A percentile compares a stretch with the other conserved stretches of the same genome.
These are phyloP conservation scores for Neofusicoccum kwambonambiense DNA, from an alignment of 2,329 filamentous ascomycete genomes.

Conservation along the genomic window DNA sequence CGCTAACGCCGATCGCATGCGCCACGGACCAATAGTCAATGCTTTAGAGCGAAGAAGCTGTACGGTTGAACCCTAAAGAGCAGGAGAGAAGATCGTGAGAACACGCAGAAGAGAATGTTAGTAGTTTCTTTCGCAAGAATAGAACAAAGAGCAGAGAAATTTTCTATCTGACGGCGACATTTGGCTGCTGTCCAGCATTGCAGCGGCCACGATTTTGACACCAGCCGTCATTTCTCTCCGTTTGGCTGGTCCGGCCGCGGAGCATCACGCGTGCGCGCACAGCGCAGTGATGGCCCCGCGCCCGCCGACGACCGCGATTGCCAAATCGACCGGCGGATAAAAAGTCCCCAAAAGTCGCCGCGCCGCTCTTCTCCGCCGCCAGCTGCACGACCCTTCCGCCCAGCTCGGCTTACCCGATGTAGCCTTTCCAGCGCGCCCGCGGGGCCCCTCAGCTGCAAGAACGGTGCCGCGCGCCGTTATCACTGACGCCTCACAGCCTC, in stretches of 20 bases:
- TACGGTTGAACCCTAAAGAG: too few relatives aligned
- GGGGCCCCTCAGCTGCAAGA: constrained; percentile 11
- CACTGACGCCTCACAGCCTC: background rate
- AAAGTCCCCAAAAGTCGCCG: background rate
- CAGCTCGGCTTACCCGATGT: constrained; percentile 6
- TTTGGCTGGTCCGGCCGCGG: background rate
- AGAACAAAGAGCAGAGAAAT: too few relatives aligned
- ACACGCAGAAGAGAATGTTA: too few relatives aligned
- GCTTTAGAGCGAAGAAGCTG: too few relatives aligned
- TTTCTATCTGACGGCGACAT: too few relatives aligned
- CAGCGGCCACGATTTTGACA: too few relatives aligned
- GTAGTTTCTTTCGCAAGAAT: too few relatives aligned
- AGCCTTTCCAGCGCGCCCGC: background rate
- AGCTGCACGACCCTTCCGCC: background rate
- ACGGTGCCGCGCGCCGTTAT: background rate
- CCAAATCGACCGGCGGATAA: background rate
- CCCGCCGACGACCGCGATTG: background rate
- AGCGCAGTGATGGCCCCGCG: background rate
- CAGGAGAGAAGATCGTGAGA: too few relatives aligned
- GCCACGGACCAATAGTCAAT: too few relatives aligned
- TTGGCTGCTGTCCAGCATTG: too few relatives aligned
- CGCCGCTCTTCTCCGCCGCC: background rate
- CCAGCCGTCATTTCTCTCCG: too few relatives aligned
- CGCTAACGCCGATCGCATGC: background rate
- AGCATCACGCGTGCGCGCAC: background rate